Evolutionary conservation across 192 early-diverging fungal species (phyloP).

Genomic region (Coemansia sp.): DNA sequence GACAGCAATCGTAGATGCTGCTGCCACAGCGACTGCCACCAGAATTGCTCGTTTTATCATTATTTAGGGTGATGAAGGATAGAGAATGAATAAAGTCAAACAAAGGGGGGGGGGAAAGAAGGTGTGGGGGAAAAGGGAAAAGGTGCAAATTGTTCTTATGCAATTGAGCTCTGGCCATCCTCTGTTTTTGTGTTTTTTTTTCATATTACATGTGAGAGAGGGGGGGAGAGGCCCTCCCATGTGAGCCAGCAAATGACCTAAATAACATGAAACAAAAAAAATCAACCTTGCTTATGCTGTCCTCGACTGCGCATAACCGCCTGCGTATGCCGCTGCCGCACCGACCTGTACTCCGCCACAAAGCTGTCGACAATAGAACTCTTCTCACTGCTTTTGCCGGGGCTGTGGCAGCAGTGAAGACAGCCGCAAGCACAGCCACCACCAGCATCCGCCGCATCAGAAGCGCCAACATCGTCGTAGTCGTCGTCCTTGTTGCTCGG

Average conservation of each 20-base stretch:
- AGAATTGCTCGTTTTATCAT: neutral
- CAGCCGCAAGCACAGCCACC: slow-evolving; percentile 1
- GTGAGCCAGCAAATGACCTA: neutral
- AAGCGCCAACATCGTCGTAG: neutral
- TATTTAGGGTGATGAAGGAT: too few species aligned
- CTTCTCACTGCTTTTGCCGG: neutral
- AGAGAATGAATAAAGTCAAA: too few species aligned
- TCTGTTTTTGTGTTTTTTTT: too few species aligned
- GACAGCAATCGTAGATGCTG: neutral
- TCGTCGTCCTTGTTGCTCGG: neutral
- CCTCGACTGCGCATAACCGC: slow-evolving; percentile 10
- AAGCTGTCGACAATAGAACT: slow-evolving; percentile 6
- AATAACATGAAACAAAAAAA: neutral
- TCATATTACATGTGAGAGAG: neutral
- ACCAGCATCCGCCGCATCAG: neutral
- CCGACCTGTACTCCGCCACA: slow-evolving; percentile 27
- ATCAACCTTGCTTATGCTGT: neutral
- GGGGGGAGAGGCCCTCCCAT: neutral
- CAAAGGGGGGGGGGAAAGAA: too few species aligned
- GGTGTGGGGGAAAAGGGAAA: too few species aligned
- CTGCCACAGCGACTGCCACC: neutral
- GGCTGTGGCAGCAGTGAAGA: neutral
- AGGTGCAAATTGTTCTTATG: too few species aligned
- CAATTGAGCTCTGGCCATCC: too few species aligned
- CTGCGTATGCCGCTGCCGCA: slow-evolving; percentile 21